Conservation (phyloP, 257 asterid species). For the Coffea canephora region DNA sequence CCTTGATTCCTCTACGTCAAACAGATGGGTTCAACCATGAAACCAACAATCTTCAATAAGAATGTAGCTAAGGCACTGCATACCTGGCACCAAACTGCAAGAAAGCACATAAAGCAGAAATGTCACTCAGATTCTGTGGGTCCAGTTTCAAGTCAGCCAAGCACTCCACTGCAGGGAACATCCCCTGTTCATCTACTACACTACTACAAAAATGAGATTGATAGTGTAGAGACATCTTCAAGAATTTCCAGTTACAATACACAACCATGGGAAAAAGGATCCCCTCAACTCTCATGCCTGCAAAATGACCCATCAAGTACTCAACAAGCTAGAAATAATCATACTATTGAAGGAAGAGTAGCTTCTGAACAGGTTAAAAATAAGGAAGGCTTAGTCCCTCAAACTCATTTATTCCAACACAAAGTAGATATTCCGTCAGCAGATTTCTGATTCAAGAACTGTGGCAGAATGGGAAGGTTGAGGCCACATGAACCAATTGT, state of each 20-base stretch:
- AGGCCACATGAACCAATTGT: neutral
- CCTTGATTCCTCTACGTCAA: neutral
- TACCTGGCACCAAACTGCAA: slow-evolving; percentile 54
- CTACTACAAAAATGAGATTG: slow-evolving; percentile 27
- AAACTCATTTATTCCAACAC: slow-evolving; percentile 8
- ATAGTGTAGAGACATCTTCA: slow-evolving; percentile 11
- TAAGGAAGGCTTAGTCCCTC: neutral
- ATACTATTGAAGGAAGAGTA: neutral
- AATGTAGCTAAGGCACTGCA: slow-evolving; percentile 45
- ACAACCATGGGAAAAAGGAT: slow-evolving; percentile 26
- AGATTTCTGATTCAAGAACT: slow-evolving; percentile 27
- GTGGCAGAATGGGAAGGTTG: slow-evolving; percentile 16
- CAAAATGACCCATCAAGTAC: neutral
- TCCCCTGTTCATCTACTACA: slow-evolving; percentile 40
- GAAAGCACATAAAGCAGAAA: slow-evolving; percentile 43
- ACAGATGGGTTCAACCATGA: slow-evolving; percentile 71
- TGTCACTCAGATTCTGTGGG: slow-evolving; percentile 17
- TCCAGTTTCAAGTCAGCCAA: slow-evolving; percentile 38
- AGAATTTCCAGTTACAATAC: slow-evolving; percentile 12
- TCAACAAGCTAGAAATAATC: neutral
- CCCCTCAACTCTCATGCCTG: neutral
- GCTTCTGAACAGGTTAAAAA: neutral
- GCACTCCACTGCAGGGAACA: slow-evolving; percentile 32
- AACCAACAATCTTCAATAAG: slow-evolving; percentile 58
- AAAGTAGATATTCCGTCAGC: slow-evolving; percentile 20